Percentiles rank a stretch among this genome's conserved stretches.
Evolutionary conservation across 495 filamentous ascomycete species (phyloP).

Genomic region (Trichoderma erinaceum): DNA sequence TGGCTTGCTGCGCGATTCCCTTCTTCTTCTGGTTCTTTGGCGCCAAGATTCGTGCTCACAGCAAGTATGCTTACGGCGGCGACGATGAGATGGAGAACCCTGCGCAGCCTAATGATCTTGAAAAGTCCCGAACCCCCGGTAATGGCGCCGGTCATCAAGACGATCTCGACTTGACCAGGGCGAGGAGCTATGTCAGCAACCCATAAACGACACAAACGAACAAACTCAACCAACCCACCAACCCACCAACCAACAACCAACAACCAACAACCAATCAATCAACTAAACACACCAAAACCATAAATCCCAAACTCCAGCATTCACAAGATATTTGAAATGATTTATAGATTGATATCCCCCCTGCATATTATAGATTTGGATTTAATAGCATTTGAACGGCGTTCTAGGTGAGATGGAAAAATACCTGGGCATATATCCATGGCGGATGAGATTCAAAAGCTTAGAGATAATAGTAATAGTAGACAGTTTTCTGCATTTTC

Average conservation of each 20-base stretch:
- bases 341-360: slow-evolving; percentile 2
- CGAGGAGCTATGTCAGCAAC: slow-evolving; percentile 39
- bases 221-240: background rate
- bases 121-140: slow-evolving; percentile 22
- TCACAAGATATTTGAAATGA: background rate
- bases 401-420: background rate
- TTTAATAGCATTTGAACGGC: background rate
- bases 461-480: too few species aligned
- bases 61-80: slow-evolving; percentile 59
- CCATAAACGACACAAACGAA: slow-evolving; percentile 25
- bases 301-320: background rate
- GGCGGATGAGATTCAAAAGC: too few species aligned
- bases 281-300: background rate
- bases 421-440: background rate
- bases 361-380: background rate
- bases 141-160: slow-evolving; percentile 21
- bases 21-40: slow-evolving; percentile 73
- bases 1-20: slow-evolving; percentile 71
- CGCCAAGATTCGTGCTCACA: slow-evolving; percentile 55
- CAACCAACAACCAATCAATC: background rate
- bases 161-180: slow-evolving; percentile 31
- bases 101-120: slow-evolving; percentile 21
- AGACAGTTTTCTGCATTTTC: background rate
- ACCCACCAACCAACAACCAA: background rate
- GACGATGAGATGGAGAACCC: slow-evolving; percentile 26